Percentiles rank a stretch among this genome's conserved stretches.
These are phyloP conservation scores for Euphorbia lathyris DNA, from an alignment of 345 rosid species.

Conservation along the genomic window DNA sequence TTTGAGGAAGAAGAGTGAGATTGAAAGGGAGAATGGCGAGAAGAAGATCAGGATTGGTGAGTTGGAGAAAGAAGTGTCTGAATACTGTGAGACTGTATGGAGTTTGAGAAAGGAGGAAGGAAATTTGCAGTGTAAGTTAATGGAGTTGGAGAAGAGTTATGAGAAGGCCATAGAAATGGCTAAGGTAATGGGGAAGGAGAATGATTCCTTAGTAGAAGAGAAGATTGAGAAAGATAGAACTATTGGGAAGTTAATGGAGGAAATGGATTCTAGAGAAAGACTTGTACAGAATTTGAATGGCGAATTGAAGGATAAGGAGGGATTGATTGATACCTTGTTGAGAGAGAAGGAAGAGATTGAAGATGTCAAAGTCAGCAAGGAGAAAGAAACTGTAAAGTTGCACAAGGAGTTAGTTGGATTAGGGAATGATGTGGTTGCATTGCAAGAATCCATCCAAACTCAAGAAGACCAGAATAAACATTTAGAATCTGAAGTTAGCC, in stretches of 20 bases:
- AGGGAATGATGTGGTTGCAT: conserved; percentile 21
- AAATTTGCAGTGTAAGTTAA: conserved; percentile 24
- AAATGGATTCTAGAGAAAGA: conserved; percentile 25
- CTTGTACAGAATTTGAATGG: conserved; percentile 17
- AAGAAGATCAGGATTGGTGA: conserved; percentile 30
- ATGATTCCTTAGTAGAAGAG: conserved; percentile 38
- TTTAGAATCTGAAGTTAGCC: conserved; percentile 28
- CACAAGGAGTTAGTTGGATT: conserved; percentile 35
- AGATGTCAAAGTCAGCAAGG: conserved; percentile 32
- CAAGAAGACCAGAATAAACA: conserved; percentile 35
- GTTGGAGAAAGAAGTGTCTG: conserved; percentile 34
- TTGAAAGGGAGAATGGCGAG: conserved; percentile 33
- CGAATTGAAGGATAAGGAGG: conserved; percentile 34
- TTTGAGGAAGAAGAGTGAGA: conserved; percentile 34
- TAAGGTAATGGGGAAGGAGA: conserved; percentile 32
- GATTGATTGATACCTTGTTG: conserved; percentile 29
- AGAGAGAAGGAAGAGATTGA: conserved; percentile 47
- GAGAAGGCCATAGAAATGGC: conserved; percentile 38
- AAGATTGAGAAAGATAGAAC: conserved; percentile 31
- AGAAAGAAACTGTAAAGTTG: conserved; percentile 43
- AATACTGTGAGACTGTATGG: conserved; percentile 25
- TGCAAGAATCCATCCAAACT: conserved; percentile 29
- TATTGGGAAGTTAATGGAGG: conserved; percentile 31
- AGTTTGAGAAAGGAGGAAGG: conserved; percentile 42
- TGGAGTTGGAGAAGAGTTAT: conserved; percentile 46